phyloP scores from a whole-genome alignment of 805 yeast species.

The Candida chilensis region DNA sequence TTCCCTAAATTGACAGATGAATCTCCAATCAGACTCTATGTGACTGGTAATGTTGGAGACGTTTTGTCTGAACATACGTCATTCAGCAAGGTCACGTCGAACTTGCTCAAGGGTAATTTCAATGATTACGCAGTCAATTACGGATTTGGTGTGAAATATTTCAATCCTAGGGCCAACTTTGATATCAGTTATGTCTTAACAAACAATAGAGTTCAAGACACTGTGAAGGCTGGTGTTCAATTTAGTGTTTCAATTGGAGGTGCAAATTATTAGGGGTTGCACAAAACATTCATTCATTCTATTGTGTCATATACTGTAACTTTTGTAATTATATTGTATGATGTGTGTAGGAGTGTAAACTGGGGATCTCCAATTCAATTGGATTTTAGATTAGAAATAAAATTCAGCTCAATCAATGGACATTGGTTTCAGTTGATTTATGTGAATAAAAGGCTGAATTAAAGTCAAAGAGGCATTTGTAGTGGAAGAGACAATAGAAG shows the following conservation, averaged over 20 bases:
- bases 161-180: conserved; percentile 27
- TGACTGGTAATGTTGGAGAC: conserved; percentile 60
- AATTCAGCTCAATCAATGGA: too few species aligned
- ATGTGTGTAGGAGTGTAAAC: too few species aligned
- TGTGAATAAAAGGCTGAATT: too few species aligned
- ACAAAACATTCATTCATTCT: too few species aligned
- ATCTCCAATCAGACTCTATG: conserved; percentile 52
- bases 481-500: too few species aligned
- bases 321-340: too few species aligned
- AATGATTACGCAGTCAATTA: not conserved
- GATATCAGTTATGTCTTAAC: conserved; percentile 29
- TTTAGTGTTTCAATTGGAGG: conserved; percentile 29
- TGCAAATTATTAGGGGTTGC: conserved; percentile 11
- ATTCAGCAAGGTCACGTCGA: not conserved
- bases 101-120: not conserved
- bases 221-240: conserved; percentile 25
- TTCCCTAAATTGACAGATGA: conserved; percentile 11
- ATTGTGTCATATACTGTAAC: too few species aligned
- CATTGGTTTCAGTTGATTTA: too few species aligned
- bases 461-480: too few species aligned
- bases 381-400: too few species aligned
- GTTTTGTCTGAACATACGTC: conserved; percentile 12
- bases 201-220: conserved; percentile 9
- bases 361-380: too few species aligned
- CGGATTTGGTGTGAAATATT: conserved; percentile 10